These are phyloP conservation scores for Ascodesmis nigricans DNA, from an alignment of 495 filamentous ascomycete species.

Conservation along the genomic window DNA sequence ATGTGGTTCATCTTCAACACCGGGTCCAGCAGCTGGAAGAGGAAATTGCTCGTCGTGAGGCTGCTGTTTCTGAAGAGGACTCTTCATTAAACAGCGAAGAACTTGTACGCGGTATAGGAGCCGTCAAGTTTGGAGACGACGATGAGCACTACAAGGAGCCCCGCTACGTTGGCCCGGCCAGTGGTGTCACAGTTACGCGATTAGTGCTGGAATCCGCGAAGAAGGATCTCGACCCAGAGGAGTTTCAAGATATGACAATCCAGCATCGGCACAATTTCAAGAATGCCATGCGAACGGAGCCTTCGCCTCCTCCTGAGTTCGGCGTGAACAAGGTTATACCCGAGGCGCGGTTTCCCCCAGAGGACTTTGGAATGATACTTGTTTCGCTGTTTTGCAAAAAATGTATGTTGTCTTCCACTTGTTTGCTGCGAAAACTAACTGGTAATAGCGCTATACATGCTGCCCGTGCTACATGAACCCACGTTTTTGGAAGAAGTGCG, in stretches of 20 bases:
- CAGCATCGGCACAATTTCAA: constrained; percentile 20
- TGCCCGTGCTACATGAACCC: constrained; percentile 66
- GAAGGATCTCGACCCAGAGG: constrained; percentile 26
- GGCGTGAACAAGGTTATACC: constrained; percentile 35
- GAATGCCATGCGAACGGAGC: constrained; percentile 18
- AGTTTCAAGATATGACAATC: constrained; percentile 50
- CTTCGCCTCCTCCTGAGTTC: background rate
- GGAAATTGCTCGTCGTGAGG: constrained; percentile 39
- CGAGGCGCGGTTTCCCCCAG: constrained; percentile 43
- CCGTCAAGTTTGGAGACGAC: constrained; percentile 59
- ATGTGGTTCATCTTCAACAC: constrained; percentile 72
- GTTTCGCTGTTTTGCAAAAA: constrained; percentile 59
- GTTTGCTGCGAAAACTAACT: no score
- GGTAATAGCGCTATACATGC: constrained; percentile 58
- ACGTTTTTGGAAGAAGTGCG: constrained; percentile 53
- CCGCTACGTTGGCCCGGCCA: constrained; percentile 74
- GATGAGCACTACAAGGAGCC: constrained; percentile 37
- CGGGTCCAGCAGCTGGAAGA: constrained; percentile 56
- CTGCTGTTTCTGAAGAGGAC: constrained; percentile 42
- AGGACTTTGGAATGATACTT: constrained; percentile 43
- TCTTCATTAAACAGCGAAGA: constrained; percentile 61
- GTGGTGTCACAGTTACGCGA: constrained; percentile 80
- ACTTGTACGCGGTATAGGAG: constrained; percentile 58
- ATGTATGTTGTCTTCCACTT: no score
- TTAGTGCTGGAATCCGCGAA: constrained; percentile 90